phyloP scores from a whole-genome alignment of 2,329 filamentous ascomycete genomes.

The Saccharata proteae region DNA sequence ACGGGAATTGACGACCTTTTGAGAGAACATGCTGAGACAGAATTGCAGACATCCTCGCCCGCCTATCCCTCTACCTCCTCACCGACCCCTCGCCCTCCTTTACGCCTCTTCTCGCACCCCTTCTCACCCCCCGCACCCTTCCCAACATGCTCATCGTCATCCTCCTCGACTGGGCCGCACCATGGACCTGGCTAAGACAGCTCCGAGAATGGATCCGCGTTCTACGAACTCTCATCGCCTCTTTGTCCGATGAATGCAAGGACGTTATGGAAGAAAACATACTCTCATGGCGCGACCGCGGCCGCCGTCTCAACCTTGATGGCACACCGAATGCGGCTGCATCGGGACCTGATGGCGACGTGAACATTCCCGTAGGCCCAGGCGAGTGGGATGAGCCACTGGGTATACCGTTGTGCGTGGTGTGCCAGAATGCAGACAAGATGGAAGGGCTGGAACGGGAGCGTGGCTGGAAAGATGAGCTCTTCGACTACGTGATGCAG shows the following conservation, averaged over 20 bases:
- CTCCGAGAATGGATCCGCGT: slow-evolving; percentile 82
- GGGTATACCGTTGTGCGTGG: slow-evolving; percentile 77
- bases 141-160: slow-evolving; percentile 78
- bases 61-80: slow-evolving; percentile 79
- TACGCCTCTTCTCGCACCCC: slow-evolving; percentile 67
- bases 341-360: slow-evolving; percentile 36
- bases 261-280: slow-evolving; percentile 80
- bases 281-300: slow-evolving; percentile 57
- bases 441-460: slow-evolving; percentile 86
- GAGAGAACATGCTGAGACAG: slow-evolving; percentile 10
- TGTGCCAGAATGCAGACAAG: slow-evolving; percentile 92
- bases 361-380: slow-evolving; percentile 65
- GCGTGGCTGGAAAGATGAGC: slow-evolving; percentile 86
- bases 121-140: slow-evolving; percentile 72
- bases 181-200: slow-evolving; percentile 84
- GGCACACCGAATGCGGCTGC: slow-evolving; percentile 8
- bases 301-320: slow-evolving; percentile 11
- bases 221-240: slow-evolving; percentile 62
- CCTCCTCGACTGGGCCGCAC: slow-evolving; percentile 89
- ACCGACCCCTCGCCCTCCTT: slow-evolving; percentile 77
- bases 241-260: slow-evolving; percentile 63
- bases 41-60: slow-evolving; percentile 67
- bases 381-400: slow-evolving; percentile 90
- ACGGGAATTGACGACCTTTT: not conserved
- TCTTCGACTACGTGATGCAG: slow-evolving; percentile 92